Conservation (phyloP, 1,284 basidiomycete genomes). For the Austroboletus niveus region DNA sequence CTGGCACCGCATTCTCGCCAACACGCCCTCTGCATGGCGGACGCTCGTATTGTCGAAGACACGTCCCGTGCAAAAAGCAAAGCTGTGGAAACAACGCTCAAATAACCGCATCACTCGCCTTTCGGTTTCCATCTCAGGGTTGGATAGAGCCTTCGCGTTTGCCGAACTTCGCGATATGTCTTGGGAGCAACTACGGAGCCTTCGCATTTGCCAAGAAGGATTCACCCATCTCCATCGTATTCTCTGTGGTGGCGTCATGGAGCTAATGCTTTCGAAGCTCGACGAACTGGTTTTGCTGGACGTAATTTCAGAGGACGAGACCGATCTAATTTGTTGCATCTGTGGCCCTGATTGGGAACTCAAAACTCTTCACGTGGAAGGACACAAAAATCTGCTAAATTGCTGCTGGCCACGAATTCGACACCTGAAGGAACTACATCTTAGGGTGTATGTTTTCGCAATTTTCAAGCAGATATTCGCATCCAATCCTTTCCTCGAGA, state of each 20-base stretch:
- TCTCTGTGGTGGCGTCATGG: slow-evolving; percentile 29
- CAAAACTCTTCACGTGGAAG: slow-evolving; percentile 16
- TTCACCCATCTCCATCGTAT: slow-evolving; percentile 14
- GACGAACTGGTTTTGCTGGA: slow-evolving; percentile 29
- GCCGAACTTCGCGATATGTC: slow-evolving; percentile 39
- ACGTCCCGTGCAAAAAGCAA: slow-evolving; percentile 48
- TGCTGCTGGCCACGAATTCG: slow-evolving; percentile 19
- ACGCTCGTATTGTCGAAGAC: slow-evolving; percentile 51
- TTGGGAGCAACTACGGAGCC: slow-evolving; percentile 46
- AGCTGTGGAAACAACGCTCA: slow-evolving; percentile 55
- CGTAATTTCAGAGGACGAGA: background rate
- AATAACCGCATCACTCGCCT: slow-evolving; percentile 49
- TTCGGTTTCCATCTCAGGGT: slow-evolving; percentile 21
- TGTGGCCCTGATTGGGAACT: slow-evolving; percentile 25
- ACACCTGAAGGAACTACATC: slow-evolving; percentile 21
- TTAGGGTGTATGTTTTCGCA: background rate
- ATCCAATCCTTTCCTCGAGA: slow-evolving; percentile 26
- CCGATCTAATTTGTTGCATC: slow-evolving; percentile 20
- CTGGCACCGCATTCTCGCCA: slow-evolving; percentile 54
- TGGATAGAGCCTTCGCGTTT: slow-evolving; percentile 31
- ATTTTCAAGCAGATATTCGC: slow-evolving; percentile 13
- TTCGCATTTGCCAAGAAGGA: slow-evolving; percentile 30
- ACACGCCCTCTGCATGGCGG: slow-evolving; percentile 55
- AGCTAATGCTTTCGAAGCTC: slow-evolving; percentile 33
- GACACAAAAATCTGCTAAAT: slow-evolving; percentile 1